Evolutionary conservation across 73 alveolate species (phyloP).

Genomic region (Breviolum minutum): DNA sequence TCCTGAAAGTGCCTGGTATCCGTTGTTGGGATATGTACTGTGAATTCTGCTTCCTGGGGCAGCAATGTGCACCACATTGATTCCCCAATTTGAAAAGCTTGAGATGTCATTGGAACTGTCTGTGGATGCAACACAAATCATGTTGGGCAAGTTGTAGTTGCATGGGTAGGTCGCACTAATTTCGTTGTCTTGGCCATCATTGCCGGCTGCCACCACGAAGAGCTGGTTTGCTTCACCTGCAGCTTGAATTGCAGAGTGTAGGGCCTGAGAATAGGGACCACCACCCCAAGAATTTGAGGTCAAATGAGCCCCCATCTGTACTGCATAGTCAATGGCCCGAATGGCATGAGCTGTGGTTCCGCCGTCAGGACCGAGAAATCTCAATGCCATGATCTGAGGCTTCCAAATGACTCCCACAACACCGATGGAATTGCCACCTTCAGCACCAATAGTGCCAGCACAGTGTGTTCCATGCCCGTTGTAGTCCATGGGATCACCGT

Average conservation of each 20-base stretch:
- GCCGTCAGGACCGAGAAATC: conserved; percentile 35
- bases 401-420: conserved; percentile 88
- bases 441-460: conserved; percentile 95
- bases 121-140: conserved; percentile 67
- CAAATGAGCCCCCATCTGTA: conserved; percentile 85
- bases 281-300: conserved; percentile 91
- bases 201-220: conserved; percentile 94
- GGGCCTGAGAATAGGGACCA: conserved; percentile 28
- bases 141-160: conserved; percentile 70
- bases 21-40: conserved; percentile 58
- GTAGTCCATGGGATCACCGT: conserved; percentile 66
- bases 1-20: conserved; percentile 54
- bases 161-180: conserved; percentile 21
- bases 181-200: conserved; percentile 91
- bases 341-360: conserved; percentile 62
- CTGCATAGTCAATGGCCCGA: conserved; percentile 82
- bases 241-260: conserved; percentile 51
- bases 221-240: conserved; percentile 37
- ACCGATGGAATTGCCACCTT: conserved; percentile 48
- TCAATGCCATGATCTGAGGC: conserved; percentile 88
- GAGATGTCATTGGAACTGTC: conserved; percentile 22
- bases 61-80: conserved; percentile 49
- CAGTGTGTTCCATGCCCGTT: conserved; percentile 95
- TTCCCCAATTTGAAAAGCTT: conserved; percentile 78
- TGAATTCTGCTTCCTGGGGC: conserved; percentile 90